Evolutionary conservation across 257 asterid genomes (phyloP).

Genomic region (Solanum habrochaites): DNA sequence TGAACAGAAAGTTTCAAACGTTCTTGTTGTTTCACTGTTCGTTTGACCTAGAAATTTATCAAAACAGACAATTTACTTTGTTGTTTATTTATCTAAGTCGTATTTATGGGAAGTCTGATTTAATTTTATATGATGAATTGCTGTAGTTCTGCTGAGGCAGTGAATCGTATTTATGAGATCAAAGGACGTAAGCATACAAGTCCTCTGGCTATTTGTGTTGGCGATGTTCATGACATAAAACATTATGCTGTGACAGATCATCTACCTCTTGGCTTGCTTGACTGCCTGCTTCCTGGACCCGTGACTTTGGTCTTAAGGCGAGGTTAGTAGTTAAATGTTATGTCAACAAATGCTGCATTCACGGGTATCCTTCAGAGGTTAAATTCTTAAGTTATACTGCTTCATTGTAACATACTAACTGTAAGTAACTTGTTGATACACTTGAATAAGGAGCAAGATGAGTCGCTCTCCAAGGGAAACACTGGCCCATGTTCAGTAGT

Average conservation of each 20-base stretch:
- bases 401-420: background rate
- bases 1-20: background rate
- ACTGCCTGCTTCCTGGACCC: constrained; percentile 82
- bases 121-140: constrained; percentile 2
- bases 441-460: background rate
- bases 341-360: background rate
- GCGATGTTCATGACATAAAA: constrained; percentile 59
- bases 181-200: constrained; percentile 82
- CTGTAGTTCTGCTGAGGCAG: constrained; percentile 78
- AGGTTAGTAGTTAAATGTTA: constrained; percentile 30
- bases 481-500: background rate
- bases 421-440: background rate
- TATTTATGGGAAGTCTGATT: background rate
- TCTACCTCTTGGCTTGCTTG: constrained; percentile 68
- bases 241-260: constrained; percentile 54
- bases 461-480: background rate
- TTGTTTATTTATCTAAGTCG: background rate
- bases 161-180: constrained; percentile 67
- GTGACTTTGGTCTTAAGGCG: constrained; percentile 65
- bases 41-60: background rate
- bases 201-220: constrained; percentile 85
- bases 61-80: background rate
- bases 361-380: background rate
- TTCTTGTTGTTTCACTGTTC: background rate
- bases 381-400: background rate